Conservation (phyloP, 306 rosid genomes). For the Quercus rubra region DNA sequence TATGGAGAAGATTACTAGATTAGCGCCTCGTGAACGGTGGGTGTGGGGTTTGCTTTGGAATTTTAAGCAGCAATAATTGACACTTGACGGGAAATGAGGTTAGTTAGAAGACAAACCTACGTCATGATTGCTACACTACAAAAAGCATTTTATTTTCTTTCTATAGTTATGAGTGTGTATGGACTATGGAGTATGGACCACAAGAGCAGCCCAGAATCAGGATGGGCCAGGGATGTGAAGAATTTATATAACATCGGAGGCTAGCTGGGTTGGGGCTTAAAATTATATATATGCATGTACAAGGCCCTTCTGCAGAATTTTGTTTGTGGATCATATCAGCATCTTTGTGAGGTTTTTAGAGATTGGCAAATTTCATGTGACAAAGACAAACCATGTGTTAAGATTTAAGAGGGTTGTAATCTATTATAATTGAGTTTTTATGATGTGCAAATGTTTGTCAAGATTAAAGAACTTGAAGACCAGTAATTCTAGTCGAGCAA, state of each 20-base stretch:
- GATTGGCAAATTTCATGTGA: too few relatives aligned
- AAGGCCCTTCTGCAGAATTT: neutral
- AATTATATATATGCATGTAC: neutral
- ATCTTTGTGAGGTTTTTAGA: neutral
- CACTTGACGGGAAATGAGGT: neutral
- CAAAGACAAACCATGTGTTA: too few relatives aligned
- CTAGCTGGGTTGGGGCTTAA: neutral
- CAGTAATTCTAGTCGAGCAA: too few relatives aligned
- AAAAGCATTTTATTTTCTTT: too few relatives aligned
- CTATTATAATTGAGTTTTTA: too few relatives aligned
- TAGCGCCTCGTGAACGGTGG: neutral
- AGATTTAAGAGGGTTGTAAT: too few relatives aligned
- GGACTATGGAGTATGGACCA: too few relatives aligned
- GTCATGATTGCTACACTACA: neutral
- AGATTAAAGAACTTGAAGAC: too few relatives aligned
- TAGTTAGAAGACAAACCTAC: neutral
- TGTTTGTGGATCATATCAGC: neutral
- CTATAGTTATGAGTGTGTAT: too few relatives aligned
- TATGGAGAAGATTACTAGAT: neutral
- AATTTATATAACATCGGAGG: too few relatives aligned
- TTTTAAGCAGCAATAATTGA: constrained; percentile 12
- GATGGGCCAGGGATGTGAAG: neutral
- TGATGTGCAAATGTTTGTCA: too few relatives aligned
- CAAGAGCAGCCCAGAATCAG: neutral
- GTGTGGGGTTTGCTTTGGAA: neutral